A percentile compares a stretch with the other conserved stretches of the same genome.
These are phyloP conservation scores for Wickerhamomyces bisporus DNA, from an alignment of 805 yeast species.

Conservation along the genomic window DNA sequence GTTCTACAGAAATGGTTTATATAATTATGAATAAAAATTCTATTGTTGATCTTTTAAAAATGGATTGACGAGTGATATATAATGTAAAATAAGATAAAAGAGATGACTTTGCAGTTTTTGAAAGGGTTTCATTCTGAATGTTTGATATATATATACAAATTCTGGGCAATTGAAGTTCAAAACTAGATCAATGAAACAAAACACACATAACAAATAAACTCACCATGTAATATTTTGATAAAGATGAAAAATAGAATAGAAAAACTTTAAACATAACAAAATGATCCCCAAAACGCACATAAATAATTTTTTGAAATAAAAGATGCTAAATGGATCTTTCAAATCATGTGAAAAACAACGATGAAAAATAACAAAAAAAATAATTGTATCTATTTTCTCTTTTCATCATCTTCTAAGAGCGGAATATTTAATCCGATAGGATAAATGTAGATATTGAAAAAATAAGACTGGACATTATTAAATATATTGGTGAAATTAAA, in stretches of 20 bases:
- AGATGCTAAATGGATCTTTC: too few relatives aligned
- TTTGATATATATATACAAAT: too few relatives aligned
- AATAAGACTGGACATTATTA: too few relatives aligned
- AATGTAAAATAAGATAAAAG: not conserved
- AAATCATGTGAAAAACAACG: too few relatives aligned
- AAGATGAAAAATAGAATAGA: not conserved
- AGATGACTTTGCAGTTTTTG: not conserved
- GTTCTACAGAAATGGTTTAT: not conserved
- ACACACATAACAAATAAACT: too few relatives aligned
- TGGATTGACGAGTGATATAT: not conserved
- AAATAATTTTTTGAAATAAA: slow-evolving; percentile 5
- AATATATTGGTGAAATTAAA: not conserved
- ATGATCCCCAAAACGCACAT: slow-evolving; percentile 10
- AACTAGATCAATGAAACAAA: too few relatives aligned
- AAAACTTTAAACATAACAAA: not conserved
- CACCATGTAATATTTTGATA: too few relatives aligned
- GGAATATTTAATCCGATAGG: too few relatives aligned
- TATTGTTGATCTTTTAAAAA: not conserved
- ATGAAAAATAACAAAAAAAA: slow-evolving; percentile 19
- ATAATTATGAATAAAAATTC: not conserved
- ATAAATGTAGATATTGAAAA: not conserved
- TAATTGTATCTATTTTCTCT: slow-evolving; percentile 11
- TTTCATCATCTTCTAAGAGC: not conserved
- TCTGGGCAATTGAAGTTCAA: too few relatives aligned
- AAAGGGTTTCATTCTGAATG: too few relatives aligned